Percentiles rank a stretch among this genome's conserved stretches.
phyloP scores from a whole-genome alignment of 441 rosid genomes.

The Manihot esculenta region DNA sequence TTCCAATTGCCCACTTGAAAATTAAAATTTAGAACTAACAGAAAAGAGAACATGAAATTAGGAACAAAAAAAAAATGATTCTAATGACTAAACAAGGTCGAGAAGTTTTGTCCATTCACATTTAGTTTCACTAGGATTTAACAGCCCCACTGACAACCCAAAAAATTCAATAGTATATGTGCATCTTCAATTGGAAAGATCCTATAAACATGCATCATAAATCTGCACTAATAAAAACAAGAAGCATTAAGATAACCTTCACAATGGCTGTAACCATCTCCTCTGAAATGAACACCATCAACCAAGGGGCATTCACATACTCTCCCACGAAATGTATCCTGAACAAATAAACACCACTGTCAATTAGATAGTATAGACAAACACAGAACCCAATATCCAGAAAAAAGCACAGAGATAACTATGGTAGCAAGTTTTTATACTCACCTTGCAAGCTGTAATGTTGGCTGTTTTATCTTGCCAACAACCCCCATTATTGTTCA shows the following conservation, averaged over 20 bases:
- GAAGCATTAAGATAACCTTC: slow-evolving; percentile 55
- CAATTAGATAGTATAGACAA: neutral
- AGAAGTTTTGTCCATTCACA: too few species aligned
- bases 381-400: slow-evolving; percentile 5
- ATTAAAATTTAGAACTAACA: too few species aligned
- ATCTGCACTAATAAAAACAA: neutral
- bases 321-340: slow-evolving; percentile 99
- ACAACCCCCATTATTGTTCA: slow-evolving; percentile 95
- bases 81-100: too few species aligned
- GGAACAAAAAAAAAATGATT: too few species aligned
- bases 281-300: slow-evolving; percentile 92
- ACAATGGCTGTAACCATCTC: slow-evolving; percentile 96
- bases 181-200: neutral
- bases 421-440: slow-evolving; percentile 15
- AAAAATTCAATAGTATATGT: neutral
- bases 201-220: neutral
- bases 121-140: neutral
- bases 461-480: slow-evolving; percentile 85
- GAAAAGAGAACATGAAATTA: too few species aligned
- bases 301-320: slow-evolving; percentile 92
- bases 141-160: neutral
- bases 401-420: neutral
- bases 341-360: slow-evolving; percentile 12
- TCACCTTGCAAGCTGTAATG: slow-evolving; percentile 94
- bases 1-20: too few species aligned